phyloP scores from a whole-genome alignment of 2,329 filamentous ascomycete species.

The Penicillium polonicum region DNA sequence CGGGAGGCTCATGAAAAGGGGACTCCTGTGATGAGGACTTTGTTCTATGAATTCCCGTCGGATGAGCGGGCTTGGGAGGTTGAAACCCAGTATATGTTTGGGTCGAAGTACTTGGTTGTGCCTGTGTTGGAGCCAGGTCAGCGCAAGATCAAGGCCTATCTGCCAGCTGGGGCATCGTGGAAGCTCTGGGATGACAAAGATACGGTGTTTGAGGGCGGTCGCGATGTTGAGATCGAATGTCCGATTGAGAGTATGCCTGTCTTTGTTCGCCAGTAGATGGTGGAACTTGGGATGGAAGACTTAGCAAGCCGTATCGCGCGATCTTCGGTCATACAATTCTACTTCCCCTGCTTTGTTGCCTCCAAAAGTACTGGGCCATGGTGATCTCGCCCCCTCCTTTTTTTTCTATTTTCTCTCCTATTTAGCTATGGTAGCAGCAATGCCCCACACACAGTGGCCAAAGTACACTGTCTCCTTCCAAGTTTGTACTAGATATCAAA shows the following conservation, averaged over 20 bases:
- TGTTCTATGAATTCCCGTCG: conserved; percentile 64
- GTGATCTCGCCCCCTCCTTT: background rate
- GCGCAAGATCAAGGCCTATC: conserved; percentile 50
- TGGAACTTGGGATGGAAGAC: background rate
- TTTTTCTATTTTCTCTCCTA: background rate
- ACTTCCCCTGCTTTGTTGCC: background rate
- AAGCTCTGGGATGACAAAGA: conserved; percentile 37
- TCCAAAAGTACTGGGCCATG: background rate
- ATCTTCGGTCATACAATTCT: background rate
- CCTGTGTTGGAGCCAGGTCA: conserved; percentile 56
- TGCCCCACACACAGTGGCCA: background rate
- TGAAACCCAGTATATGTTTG: conserved; percentile 65
- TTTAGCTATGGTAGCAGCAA: background rate
- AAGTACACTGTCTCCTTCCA: background rate
- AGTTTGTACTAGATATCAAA: conserved; percentile 2
- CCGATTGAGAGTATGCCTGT: conserved; percentile 52
- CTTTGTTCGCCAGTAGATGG: conserved; percentile 34
- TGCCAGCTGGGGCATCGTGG: conserved; percentile 53
- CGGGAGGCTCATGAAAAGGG: conserved; percentile 59
- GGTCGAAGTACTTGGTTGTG: conserved; percentile 57
- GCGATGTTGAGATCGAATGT: conserved; percentile 43
- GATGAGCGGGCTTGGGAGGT: conserved; percentile 57
- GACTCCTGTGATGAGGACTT: conserved; percentile 59
- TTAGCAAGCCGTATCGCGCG: background rate
- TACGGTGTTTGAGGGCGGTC: conserved; percentile 40